A percentile compares a stretch with the other conserved stretches of the same genome.
phyloP scores from a whole-genome alignment of 2,329 filamentous ascomycete species.

The Claviceps paspali region DNA sequence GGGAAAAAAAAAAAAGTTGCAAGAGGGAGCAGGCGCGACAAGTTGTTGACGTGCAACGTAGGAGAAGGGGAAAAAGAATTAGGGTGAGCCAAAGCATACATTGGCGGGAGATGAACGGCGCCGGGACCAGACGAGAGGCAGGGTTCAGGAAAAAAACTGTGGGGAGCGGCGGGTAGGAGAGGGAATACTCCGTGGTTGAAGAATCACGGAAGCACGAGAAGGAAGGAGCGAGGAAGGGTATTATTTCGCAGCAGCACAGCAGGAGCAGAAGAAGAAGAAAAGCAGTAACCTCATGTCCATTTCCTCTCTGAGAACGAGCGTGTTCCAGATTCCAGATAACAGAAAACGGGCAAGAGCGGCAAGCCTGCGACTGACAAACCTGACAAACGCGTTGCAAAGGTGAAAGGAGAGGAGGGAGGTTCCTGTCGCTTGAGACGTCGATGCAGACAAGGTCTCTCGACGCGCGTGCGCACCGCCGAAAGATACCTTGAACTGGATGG shows the following conservation, averaged over 20 bases:
- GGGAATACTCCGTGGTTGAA: slow-evolving; percentile 2
- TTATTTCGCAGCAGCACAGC: too few relatives aligned
- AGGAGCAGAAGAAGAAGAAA: neutral
- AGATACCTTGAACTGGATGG: slow-evolving; percentile 5
- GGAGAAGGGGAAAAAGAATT: slow-evolving; percentile 14
- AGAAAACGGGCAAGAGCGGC: slow-evolving; percentile 4
- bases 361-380: too few relatives aligned
- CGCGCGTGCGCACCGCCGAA: slow-evolving; percentile 1
- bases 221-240: too few relatives aligned
- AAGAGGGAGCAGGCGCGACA: slow-evolving; percentile 8
- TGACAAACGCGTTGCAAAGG: too few relatives aligned
- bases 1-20: slow-evolving; percentile 5
- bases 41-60: slow-evolving; percentile 12
- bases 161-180: slow-evolving; percentile 6
- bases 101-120: slow-evolving; percentile 9
- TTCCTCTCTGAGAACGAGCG: neutral
- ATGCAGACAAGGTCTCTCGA: slow-evolving; percentile 6
- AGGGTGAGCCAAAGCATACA: slow-evolving; percentile 7
- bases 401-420: too few relatives aligned
- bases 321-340: too few relatives aligned
- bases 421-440: slow-evolving; percentile 1
- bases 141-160: slow-evolving; percentile 8
- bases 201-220: too few relatives aligned
- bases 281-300: neutral
- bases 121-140: slow-evolving; percentile 7